These are phyloP conservation scores for Saturnispora galanensis DNA, from an alignment of 805 yeast species.

Conservation along the genomic window DNA sequence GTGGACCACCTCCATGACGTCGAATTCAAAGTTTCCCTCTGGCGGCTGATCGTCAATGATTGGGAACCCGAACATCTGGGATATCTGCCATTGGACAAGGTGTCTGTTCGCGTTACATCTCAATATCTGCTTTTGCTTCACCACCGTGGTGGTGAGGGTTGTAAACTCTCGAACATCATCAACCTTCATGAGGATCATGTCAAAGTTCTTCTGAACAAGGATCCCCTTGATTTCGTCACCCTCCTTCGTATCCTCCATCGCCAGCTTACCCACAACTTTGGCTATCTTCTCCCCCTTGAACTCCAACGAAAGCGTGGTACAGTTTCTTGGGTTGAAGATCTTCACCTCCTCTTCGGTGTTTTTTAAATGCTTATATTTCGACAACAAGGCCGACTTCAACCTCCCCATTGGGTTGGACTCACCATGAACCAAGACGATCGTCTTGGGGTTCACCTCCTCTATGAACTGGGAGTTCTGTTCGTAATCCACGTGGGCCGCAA, in stretches of 20 bases:
- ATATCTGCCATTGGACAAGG: slow-evolving; percentile 77
- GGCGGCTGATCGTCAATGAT: slow-evolving; percentile 48
- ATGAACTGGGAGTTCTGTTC: slow-evolving; percentile 88
- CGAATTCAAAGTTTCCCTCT: slow-evolving; percentile 36
- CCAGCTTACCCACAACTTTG: slow-evolving; percentile 49
- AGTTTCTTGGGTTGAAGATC: slow-evolving; percentile 86
- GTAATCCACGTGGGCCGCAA: slow-evolving; percentile 99
- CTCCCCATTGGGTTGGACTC: slow-evolving; percentile 99
- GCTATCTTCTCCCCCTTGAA: slow-evolving; percentile 83
- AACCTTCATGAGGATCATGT: slow-evolving; percentile 69
- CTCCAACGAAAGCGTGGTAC: slow-evolving; percentile 65
- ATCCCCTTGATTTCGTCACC: slow-evolving; percentile 61
- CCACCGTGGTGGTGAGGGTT: slow-evolving; percentile 73
- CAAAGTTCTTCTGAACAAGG: slow-evolving; percentile 84
- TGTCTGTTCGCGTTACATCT: slow-evolving; percentile 74
- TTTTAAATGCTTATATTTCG: slow-evolving; percentile 72
- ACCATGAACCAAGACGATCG: slow-evolving; percentile 91
- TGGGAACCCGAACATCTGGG: slow-evolving; percentile 90
- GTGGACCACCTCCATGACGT: slow-evolving; percentile 55
- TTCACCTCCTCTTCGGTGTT: slow-evolving; percentile 85
- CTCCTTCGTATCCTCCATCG: slow-evolving; percentile 33
- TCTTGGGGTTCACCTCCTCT: slow-evolving; percentile 74
- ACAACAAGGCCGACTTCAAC: slow-evolving; percentile 79
- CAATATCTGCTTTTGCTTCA: slow-evolving; percentile 72
- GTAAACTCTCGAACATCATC: slow-evolving; percentile 86